These are phyloP conservation scores for Athelia psychrophila DNA, from an alignment of 1,284 basidiomycete genomes.

Conservation along the genomic window DNA sequence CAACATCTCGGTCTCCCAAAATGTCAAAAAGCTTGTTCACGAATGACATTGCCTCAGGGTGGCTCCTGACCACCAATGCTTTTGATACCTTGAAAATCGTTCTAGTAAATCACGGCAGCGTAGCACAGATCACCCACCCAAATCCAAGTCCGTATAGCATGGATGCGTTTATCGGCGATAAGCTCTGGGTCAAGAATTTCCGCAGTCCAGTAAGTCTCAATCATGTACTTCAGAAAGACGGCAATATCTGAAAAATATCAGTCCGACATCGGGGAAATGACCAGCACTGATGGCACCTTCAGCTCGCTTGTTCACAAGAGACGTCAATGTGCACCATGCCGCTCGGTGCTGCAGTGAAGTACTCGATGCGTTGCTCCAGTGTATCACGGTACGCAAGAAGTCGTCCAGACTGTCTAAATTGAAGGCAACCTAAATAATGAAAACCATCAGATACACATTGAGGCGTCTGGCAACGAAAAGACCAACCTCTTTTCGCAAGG, in stretches of 20 bases:
- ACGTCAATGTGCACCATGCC: conserved; percentile 60
- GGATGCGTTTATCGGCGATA: conserved; percentile 40
- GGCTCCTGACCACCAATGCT: conserved; percentile 74
- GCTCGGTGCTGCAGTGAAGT: conserved; percentile 58
- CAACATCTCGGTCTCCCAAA: conserved; percentile 59
- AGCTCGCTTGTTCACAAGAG: conserved; percentile 75
- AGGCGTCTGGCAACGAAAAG: not conserved
- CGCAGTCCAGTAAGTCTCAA: conserved; percentile 45
- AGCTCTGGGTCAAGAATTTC: conserved; percentile 34
- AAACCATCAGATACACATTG: not conserved
- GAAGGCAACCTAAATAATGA: not conserved
- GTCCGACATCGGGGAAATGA: not conserved
- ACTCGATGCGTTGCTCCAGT: conserved; percentile 54
- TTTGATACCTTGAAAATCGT: conserved; percentile 58
- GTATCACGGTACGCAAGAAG: conserved; percentile 53
- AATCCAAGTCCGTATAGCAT: conserved; percentile 61
- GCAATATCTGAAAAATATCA: conserved; percentile 37
- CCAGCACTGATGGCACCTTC: conserved; percentile 42
- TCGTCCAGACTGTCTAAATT: conserved; percentile 33
- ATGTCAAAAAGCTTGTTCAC: conserved; percentile 66
- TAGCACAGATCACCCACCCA: conserved; percentile 50
- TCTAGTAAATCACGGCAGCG: not conserved
- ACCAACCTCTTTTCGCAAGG: conserved; percentile 64
- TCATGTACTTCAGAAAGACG: conserved; percentile 40
- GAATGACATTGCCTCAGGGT: conserved; percentile 55